These are phyloP conservation scores for Camillea tinctor DNA, from an alignment of 2,329 filamentous ascomycete species.

Conservation along the genomic window DNA sequence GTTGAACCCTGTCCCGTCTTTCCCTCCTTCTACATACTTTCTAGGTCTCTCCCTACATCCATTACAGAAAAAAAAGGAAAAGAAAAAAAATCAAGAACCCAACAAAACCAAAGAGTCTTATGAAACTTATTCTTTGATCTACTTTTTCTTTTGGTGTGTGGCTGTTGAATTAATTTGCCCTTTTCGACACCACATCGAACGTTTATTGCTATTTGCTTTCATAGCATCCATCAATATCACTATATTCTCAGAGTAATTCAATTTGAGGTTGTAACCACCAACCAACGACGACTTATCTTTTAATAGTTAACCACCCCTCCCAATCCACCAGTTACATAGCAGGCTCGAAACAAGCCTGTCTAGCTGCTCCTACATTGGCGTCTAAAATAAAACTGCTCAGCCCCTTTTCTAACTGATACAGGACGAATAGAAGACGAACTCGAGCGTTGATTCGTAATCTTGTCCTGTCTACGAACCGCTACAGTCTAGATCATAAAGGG, in stretches of 20 bases:
- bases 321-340: neutral
- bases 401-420: slow-evolving; percentile 18
- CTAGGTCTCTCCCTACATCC: neutral
- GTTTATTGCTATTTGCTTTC: neutral
- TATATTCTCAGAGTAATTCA: neutral
- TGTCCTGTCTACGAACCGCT: neutral
- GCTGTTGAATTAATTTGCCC: neutral
- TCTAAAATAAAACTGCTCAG: slow-evolving; percentile 22
- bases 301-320: neutral
- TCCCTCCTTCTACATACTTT: neutral
- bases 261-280: neutral
- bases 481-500: neutral
- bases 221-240: neutral
- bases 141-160: too few relatives aligned
- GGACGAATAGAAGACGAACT: slow-evolving; percentile 19
- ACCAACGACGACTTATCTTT: neutral
- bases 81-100: neutral
- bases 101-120: neutral
- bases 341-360: neutral
- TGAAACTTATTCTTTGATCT: neutral
- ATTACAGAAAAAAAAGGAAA: neutral
- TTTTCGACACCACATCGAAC: neutral
- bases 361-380: neutral
- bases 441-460: slow-evolving; percentile 25
- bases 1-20: neutral